These are phyloP conservation scores for Salvia splendens DNA, from an alignment of 257 asterid species.

Conservation along the genomic window DNA sequence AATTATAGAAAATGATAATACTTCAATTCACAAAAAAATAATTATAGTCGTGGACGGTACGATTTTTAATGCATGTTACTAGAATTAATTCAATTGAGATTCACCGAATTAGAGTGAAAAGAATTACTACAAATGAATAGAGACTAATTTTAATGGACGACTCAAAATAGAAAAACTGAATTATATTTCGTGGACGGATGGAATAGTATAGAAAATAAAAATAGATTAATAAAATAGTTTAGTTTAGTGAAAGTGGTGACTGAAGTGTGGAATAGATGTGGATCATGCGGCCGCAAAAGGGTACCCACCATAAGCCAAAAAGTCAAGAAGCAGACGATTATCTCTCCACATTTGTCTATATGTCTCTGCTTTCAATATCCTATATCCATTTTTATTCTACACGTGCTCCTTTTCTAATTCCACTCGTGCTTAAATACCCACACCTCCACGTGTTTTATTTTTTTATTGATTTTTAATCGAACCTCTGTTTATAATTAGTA, in stretches of 20 bases:
- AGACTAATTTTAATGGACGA: too few species aligned
- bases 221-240: background rate
- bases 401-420: conserved; percentile 21
- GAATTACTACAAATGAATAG: too few species aligned
- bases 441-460: conserved; percentile 18
- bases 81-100: too few species aligned
- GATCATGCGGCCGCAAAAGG: background rate
- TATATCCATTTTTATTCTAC: background rate
- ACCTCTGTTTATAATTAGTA: background rate
- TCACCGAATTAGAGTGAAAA: too few species aligned
- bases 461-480: background rate
- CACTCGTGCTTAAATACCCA: conserved; percentile 22
- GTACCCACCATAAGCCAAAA: background rate
- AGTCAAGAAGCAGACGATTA: conserved; percentile 27
- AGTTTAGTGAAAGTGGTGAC: background rate
- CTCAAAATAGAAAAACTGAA: too few species aligned
- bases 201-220: background rate
- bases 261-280: conserved; percentile 6
- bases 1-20: too few species aligned
- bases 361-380: too few species aligned
- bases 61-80: too few species aligned
- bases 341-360: conserved; percentile 10
- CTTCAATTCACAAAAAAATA: too few species aligned
- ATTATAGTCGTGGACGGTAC: too few species aligned
- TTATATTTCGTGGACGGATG: background rate